Conservation (phyloP, 2,329 filamentous ascomycete species). For the Cadophora gregata region DNA sequence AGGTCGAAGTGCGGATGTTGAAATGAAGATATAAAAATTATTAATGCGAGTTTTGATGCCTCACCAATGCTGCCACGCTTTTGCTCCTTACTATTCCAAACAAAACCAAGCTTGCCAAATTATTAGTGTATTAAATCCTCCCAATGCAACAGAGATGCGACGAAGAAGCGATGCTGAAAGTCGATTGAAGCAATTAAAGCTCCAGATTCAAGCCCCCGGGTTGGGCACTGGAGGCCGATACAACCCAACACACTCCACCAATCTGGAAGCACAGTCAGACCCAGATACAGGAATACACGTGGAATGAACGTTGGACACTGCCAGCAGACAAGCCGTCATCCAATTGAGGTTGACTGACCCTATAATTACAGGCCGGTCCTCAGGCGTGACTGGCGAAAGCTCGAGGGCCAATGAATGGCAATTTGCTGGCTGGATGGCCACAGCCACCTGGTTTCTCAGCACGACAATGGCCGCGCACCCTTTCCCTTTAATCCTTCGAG, state of each 20-base stretch:
- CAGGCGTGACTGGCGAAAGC: conserved; percentile 35
- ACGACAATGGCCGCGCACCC: conserved; percentile 37
- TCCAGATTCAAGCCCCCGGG: conserved; percentile 9
- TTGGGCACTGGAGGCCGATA: conserved; percentile 13
- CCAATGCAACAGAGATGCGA: background rate
- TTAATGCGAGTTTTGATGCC: conserved; percentile 11
- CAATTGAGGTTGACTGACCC: conserved; percentile 42
- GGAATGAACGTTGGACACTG: conserved; percentile 22
- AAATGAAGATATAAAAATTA: conserved; percentile 12
- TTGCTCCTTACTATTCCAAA: background rate
- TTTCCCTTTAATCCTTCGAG: conserved; percentile 42
- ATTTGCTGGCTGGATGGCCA: conserved; percentile 31
- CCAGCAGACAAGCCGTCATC: conserved; percentile 29
- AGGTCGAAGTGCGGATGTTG: background rate
- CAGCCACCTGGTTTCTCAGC: conserved; percentile 37
- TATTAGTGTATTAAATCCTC: conserved; percentile 19
- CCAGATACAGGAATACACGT: conserved; percentile 22
- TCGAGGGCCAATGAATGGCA: conserved; percentile 36
- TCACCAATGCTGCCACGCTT: conserved; percentile 9
- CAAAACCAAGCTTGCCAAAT: conserved; percentile 5
- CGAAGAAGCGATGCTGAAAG: conserved; percentile 11
- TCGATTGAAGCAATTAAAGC: conserved; percentile 6
- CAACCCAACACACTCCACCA: conserved; percentile 19
- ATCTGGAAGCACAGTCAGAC: conserved; percentile 36
- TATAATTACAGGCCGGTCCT: conserved; percentile 42